Conservation (phyloP, 306 rosid species). For the Dicorynia guianensis region DNA sequence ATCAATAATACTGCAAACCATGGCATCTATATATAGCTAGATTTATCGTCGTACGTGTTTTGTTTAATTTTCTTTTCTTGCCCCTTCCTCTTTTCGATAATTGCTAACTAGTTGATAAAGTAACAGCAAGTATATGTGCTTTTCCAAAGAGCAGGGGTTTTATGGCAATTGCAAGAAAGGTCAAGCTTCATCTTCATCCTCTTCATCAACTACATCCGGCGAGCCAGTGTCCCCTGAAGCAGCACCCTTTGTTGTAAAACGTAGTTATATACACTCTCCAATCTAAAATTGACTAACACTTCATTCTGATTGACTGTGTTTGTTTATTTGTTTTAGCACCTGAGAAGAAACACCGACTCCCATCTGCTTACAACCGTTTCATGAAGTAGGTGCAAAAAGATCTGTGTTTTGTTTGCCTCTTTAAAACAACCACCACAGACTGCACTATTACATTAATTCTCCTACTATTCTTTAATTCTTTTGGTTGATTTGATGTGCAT, state of each 20-base stretch:
- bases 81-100: too few species aligned
- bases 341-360: slow-evolving; percentile 96
- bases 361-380: slow-evolving; percentile 98
- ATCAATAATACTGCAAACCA: background rate
- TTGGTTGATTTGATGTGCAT: slow-evolving; percentile 39
- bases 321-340: slow-evolving; percentile 64
- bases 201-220: slow-evolving; percentile 61
- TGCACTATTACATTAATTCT: slow-evolving; percentile 37
- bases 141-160: slow-evolving; percentile 62
- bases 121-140: background rate
- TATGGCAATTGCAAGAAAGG: slow-evolving; percentile 68
- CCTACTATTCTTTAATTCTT: too few species aligned
- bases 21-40: background rate
- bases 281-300: background rate
- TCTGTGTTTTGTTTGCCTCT: background rate
- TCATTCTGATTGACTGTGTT: too few species aligned
- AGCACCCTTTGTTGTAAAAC: slow-evolving; percentile 91
- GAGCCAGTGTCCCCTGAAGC: slow-evolving; percentile 84
- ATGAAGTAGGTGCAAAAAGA: slow-evolving; percentile 75
- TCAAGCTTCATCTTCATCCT: slow-evolving; percentile 55
- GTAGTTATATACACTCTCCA: slow-evolving; percentile 44
- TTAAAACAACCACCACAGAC: background rate
- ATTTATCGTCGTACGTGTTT: too few species aligned
- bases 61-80: too few species aligned
- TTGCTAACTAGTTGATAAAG: slow-evolving; percentile 1